phyloP scores from a whole-genome alignment of 306 rosid species.

The Geum urbanum region DNA sequence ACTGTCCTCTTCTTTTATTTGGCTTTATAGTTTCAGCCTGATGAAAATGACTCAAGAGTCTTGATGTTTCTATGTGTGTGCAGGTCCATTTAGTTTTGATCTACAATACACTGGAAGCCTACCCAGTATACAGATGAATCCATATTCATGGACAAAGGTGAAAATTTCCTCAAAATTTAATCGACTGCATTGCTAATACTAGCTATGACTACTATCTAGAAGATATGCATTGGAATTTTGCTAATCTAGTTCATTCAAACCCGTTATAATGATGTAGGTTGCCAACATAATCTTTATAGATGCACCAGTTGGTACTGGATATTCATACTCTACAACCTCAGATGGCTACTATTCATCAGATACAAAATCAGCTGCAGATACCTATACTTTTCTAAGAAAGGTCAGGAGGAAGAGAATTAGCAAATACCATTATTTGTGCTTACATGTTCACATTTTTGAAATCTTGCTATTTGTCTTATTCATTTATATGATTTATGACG shows the following conservation, averaged over 20 bases:
- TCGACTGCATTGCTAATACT: background rate
- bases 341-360: conserved; percentile 26
- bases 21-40: no score
- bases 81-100: conserved; percentile 41
- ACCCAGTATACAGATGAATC: conserved; percentile 38
- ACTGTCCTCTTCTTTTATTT: no score
- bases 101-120: conserved; percentile 20
- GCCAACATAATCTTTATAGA: conserved; percentile 44
- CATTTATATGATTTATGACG: background rate
- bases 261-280: conserved; percentile 7
- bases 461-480: background rate
- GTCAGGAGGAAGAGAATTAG: conserved; percentile 7
- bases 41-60: no score
- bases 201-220: background rate
- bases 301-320: conserved; percentile 46
- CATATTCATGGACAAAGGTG: conserved; percentile 40
- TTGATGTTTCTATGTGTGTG: background rate
- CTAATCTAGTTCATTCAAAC: background rate
- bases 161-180: background rate
- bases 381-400: conserved; percentile 35
- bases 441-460: background rate
- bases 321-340: conserved; percentile 29
- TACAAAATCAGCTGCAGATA: conserved; percentile 15
- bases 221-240: background rate
- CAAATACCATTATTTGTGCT: background rate